Percentiles rank a stretch among this genome's conserved stretches.
Evolutionary conservation across 345 rosid species (phyloP).

Genomic region (Hypericum perforatum): DNA sequence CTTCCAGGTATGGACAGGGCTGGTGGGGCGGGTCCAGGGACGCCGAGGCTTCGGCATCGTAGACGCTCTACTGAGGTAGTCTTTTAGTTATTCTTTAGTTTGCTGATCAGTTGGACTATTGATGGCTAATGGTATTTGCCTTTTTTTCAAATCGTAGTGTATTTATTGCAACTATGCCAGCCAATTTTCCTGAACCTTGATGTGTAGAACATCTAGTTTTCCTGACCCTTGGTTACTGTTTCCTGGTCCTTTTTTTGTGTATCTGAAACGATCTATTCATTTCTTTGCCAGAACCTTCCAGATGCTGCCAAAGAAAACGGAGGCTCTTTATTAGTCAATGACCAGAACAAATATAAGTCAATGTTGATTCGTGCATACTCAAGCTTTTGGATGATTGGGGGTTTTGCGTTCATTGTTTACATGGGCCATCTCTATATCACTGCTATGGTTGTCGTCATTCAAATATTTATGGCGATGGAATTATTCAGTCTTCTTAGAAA

Average conservation of each 20-base stretch:
- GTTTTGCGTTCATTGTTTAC: slow-evolving; percentile 68
- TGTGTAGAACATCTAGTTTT: neutral
- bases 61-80: slow-evolving; percentile 15
- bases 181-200: no score
- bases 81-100: neutral
- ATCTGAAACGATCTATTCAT: neutral
- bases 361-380: slow-evolving; percentile 72
- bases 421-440: slow-evolving; percentile 94
- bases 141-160: no score
- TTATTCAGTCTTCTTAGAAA: slow-evolving; percentile 75
- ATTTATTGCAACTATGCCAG: no score
- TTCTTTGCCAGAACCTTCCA: slow-evolving; percentile 33
- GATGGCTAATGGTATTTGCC: no score
- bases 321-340: slow-evolving; percentile 49
- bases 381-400: slow-evolving; percentile 88
- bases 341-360: slow-evolving; percentile 66
- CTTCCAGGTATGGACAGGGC: slow-evolving; percentile 5
- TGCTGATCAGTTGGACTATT: neutral
- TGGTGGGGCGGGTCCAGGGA: neutral
- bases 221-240: neutral
- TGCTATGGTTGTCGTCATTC: slow-evolving; percentile 95
- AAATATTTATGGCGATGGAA: slow-evolving; percentile 88
- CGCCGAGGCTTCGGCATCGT: slow-evolving; percentile 14
- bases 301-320: slow-evolving; percentile 57
- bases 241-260: neutral